Base-by-base conservation (phyloP, 2,329 filamentous ascomycete genomes). In the Penicillium nordicum region DNA sequence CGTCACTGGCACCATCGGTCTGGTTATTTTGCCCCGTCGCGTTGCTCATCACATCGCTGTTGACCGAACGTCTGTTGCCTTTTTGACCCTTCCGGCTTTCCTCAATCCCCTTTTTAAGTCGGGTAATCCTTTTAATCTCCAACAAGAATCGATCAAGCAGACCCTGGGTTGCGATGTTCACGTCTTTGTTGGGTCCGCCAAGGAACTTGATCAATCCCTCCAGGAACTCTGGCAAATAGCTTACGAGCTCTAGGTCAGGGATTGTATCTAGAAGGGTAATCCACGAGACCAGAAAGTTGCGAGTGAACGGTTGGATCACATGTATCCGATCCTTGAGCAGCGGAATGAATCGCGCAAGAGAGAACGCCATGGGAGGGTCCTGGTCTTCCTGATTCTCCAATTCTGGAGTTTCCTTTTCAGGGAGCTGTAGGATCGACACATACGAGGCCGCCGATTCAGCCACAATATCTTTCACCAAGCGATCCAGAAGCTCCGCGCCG, bases 281-380 rank as follows among this genome's bases (percentile, higher is more conserved):
- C 94, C 94, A 99, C 32, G 91, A 92, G 2, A 99, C 94, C 14
- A 99, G 81, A 67, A 99, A 99, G 14, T 90, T 96, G 49, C 94
- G 84, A 4, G 93, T 97, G 70, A 95, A 97, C 0, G 95, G 92
- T 67, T 96, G 97, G 58, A 96, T 84, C 29, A 97, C 93, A 75
- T 90, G 90, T 57, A 99, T 97, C 49, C 94, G 86, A 70, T 99
- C 93, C 73, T 95, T 91, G 21, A 99, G 83, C 14, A 99, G 81
- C 0, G 95, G 94, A 49, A 99, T 94, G 73, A 99, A 99, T 25
- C 86, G 86, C 21, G 87, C 84, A 21, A 99, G 83, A 5, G 92
- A 97, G 73, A 99, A 99, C 16, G 94, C 94, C 0, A 90, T 96
- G 0, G 90, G 90, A 0, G 88, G 77, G n/a, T 82, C 79, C 2